Base-by-base conservation (phyloP, 306 rosid species). In the Alnus rubra region DNA sequence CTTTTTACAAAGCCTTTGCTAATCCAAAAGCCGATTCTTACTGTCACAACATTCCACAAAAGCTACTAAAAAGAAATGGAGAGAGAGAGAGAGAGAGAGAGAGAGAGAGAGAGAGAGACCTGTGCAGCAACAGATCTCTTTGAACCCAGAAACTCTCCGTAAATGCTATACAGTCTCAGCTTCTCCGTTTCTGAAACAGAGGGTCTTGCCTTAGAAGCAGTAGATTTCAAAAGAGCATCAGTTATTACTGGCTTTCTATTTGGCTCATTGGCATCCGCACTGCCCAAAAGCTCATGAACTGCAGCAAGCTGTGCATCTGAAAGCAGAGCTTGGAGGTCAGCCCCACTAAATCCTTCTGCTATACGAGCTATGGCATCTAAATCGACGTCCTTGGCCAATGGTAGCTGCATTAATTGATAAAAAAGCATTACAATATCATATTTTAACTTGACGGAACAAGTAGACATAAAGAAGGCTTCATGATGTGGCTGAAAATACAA, bases 271-370 rank as follows among this genome's bases (percentile, higher is more conserved):
- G 83, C 50, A 64, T 82, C 83, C 9, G 45, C 52, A 68, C 80
- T 85, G 48, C 80, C 89, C 76, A 95, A 90, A 83, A 92, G 79
- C 68, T 92, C 96, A 78, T 95, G 97, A 75, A 95, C 98, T 54
- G 98, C 98, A 71, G 94, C 97, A 78, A 95, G 98, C 86, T 95
- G 98, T 3, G 97, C 97, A 80, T 95, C 98, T 42, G 98, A 95
- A 78, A 95, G 94, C 59, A 95, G 87, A 74, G 98, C 98, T 86
- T 92, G 98, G 78, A 95, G 98, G 81, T 92, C 98, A 56, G 98
- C 98, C 51, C 98, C 98, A 76, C 98, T 95, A 81, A 87, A 91
- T 81, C 98, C 98, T 84, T 95, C 94, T 1, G 98, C 92, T 88
- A 87, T 74, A 79, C 76, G 74, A 79, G 98, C 97, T 76, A 91